Base-by-base conservation (phyloP, 108 stramenopile genomes). In the Cyclotella choctawhatcheeana region DNA sequence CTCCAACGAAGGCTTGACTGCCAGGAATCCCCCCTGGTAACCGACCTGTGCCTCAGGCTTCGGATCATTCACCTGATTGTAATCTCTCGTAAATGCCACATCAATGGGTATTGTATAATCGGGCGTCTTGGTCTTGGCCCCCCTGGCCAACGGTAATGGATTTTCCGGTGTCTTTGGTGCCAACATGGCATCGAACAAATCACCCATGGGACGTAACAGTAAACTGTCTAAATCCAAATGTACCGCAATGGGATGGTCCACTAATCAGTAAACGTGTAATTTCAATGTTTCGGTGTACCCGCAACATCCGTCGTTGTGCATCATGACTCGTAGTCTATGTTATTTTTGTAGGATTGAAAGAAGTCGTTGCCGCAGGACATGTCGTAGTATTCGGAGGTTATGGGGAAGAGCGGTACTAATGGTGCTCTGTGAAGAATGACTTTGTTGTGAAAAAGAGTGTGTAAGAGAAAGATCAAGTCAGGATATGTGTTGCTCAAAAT, bases 11-110 rank as follows among this genome's bases (percentile, higher is more conserved):
- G 97, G 97, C 25, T 80, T 55, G 0, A 96, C 69, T 0, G 93
- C 76, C 14, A 97, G 50, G 67, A 98, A 97, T 3, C 97, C 97
- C 3, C 97, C 97, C 76, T 98, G 97, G 10, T 87, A 88, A 12
- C 89, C 89, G 17, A 86, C 61, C 22, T 76, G 73, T 1, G 89
- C 88, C 3, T 87, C 80, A 20, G 79, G 81, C 1, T 43, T 50
- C 16, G 85, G 86, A 2, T 8, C 2, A 13, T 31, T 67, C 0
- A 88, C 85, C 67, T 82, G 83, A 33, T 85, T 85, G 65, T 92
- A 92, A 60, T 92, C 91, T n/a, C 88, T 61, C 7, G 88, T 89
- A 61, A 89, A 92, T 21, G 87, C 78, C 30, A 83, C 84, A 64
- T 89, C 84, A 33, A 89, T 85, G 17, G 82, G 58, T 40, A 48